Percentiles rank a stretch among this genome's conserved stretches.
Evolutionary conservation across 2,329 filamentous ascomycete genomes (phyloP).

Genomic region (Nothopassalora personata): DNA sequence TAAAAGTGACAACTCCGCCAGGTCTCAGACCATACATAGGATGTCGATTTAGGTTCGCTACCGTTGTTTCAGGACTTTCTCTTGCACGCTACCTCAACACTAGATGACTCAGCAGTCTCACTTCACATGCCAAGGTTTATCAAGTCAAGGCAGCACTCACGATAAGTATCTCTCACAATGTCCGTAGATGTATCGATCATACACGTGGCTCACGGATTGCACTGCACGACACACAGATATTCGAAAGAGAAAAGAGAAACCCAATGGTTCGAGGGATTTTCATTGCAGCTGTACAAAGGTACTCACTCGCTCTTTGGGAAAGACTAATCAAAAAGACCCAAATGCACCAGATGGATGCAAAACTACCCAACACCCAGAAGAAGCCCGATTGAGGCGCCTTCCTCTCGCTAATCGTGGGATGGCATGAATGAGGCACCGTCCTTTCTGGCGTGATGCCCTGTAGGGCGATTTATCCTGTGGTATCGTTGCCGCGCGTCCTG

Average conservation of each 20-base stretch:
- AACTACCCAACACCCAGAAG: background rate
- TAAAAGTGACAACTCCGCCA: too few relatives aligned
- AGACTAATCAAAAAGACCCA: background rate
- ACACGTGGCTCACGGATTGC: too few relatives aligned
- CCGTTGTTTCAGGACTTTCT: background rate
- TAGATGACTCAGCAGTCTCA: background rate
- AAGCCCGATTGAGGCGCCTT: slow-evolving; percentile 1
- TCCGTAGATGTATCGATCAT: too few relatives aligned
- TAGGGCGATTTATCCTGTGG: background rate
- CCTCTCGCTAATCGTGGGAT: background rate
- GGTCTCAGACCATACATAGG: background rate
- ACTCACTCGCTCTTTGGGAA: background rate
- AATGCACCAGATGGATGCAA: background rate
- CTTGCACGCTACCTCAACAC: background rate
- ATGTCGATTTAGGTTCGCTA: background rate
- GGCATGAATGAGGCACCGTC: background rate
- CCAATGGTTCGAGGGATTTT: background rate
- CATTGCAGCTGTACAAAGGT: slow-evolving; percentile 2
- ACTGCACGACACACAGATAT: too few relatives aligned
- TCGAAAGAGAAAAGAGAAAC: too few relatives aligned
- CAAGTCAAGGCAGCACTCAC: too few relatives aligned
- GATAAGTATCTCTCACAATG: too few relatives aligned
- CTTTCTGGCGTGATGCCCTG: background rate
- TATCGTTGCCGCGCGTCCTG: background rate
- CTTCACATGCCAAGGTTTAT: background rate